Base-by-base conservation (phyloP, 1,284 basidiomycete genomes). In the Meira nashicola region DNA sequence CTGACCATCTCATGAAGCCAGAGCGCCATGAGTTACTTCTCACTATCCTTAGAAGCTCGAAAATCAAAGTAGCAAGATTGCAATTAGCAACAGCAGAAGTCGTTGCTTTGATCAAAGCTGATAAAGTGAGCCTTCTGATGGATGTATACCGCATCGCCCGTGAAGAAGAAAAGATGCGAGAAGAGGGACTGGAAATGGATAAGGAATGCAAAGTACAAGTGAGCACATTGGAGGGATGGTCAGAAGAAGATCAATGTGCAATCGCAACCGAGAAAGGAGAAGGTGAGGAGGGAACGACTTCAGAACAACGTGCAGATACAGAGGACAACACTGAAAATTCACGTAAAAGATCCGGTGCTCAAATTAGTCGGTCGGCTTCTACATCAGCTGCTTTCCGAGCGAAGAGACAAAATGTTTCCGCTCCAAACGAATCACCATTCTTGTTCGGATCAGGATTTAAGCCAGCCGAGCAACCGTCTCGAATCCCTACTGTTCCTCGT, bases 91-190 rank as follows among this genome's bases (percentile, higher is more conserved):
- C 81, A 0, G 81, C 81, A n/a, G 81, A 82, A 56, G 77, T 80
- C 21, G 77, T 76, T 14, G 80, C 80, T 19, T 56, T 73, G 43
- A 83, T 83, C 58, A 79, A 80, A 25, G 77, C 77, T 2, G 79
- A 81, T 39, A 80, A 81, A 59, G 77, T 81, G 51, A 74, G 72
- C 21, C 78, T 82, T 59, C 66, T 83, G 4, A 78, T 80, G 50
- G 82, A 83, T 62, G 78, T 84, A 21, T 83, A 83, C 71, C 73
- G 79, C 46, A 79, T 83, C n/a, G 82, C 81, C 69, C 65, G 81
- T 55, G 73, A 75, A 55, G 73, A 75, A 55, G 73, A 75, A 55
- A 64, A 63, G 53, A 57, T 76, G 11, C 58, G 73, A 15, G 70
- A 71, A 39, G 58, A 52, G 21, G 59, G 62, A 5, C 40, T 44